phyloP scores from a whole-genome alignment of 2,329 filamentous ascomycete genomes.

The Colletotrichum magnum region DNA sequence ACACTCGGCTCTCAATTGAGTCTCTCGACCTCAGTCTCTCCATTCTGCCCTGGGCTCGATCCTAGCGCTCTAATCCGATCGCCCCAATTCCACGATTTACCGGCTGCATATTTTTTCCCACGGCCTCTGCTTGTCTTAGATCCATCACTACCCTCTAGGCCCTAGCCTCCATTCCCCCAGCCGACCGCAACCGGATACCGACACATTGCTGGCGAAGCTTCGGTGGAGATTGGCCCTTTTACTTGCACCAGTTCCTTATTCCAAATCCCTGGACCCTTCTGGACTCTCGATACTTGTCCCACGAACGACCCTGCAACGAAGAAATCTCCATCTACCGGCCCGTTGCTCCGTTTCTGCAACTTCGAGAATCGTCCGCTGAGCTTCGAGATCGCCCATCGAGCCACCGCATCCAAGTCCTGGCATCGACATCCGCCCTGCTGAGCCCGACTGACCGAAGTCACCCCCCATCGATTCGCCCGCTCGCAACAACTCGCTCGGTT shows the following conservation, averaged over 20 bases:
- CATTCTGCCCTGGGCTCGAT: conserved; percentile 16
- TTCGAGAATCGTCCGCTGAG: conserved; percentile 5
- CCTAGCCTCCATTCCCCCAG: conserved; percentile 30
- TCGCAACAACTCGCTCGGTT: conserved; percentile 16
- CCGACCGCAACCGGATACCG: conserved; percentile 40
- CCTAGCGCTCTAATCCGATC: conserved; percentile 23
- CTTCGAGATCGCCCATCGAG: neutral
- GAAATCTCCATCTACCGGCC: conserved; percentile 3
- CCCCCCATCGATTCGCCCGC: neutral
- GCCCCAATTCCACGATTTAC: conserved; percentile 28
- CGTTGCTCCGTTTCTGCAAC: conserved; percentile 11
- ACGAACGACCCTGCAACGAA: conserved; percentile 18
- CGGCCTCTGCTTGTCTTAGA: conserved; percentile 32
- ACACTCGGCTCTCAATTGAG: conserved; percentile 28
- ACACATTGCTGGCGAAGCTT: conserved; percentile 36
- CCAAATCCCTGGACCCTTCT: conserved; percentile 29
- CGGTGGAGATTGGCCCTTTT: conserved; percentile 30
- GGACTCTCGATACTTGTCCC: conserved; percentile 12
- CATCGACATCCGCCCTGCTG: neutral
- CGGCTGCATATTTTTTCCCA: conserved; percentile 21
- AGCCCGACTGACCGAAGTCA: neutral
- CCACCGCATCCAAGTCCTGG: neutral
- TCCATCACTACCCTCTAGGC: conserved; percentile 21
- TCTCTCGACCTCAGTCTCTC: conserved; percentile 10
- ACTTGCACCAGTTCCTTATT: conserved; percentile 14